Evolutionary conservation across 2,329 filamentous ascomycete genomes (phyloP).

Genomic region (Aspergillus sp.): DNA sequence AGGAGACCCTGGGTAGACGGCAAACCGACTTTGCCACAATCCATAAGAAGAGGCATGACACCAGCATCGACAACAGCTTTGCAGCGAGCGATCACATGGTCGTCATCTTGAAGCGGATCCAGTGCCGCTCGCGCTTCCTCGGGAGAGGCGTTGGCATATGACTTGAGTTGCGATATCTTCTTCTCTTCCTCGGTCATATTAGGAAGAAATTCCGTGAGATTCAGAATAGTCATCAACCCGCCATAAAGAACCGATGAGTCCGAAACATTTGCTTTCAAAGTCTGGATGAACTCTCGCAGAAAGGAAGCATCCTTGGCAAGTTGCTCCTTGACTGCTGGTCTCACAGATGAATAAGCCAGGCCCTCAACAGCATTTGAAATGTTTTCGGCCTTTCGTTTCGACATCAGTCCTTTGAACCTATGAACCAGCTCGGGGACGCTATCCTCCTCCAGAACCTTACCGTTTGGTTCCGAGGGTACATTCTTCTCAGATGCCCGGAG

Average conservation of each 20-base stretch:
- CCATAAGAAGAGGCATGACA: constrained; percentile 70
- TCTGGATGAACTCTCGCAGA: constrained; percentile 61
- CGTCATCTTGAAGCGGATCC: constrained; percentile 69
- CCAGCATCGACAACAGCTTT: constrained; percentile 73
- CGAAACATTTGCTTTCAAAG: constrained; percentile 45
- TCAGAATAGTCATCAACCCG: constrained; percentile 76
- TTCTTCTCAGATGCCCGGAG: constrained; percentile 33
- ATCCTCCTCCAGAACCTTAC: constrained; percentile 32
- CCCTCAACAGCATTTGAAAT: constrained; percentile 82
- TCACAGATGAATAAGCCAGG: constrained; percentile 84
- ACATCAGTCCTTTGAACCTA: constrained; percentile 49
- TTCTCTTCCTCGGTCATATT: constrained; percentile 82
- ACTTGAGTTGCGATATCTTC: constrained; percentile 85
- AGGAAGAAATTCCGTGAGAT: constrained; percentile 77
- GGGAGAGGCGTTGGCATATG: constrained; percentile 82
- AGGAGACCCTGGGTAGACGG: constrained; percentile 69
- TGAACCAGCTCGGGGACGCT: constrained; percentile 50
- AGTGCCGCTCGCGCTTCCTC: constrained; percentile 57
- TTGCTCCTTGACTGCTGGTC: constrained; percentile 77
- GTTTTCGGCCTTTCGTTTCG: constrained; percentile 40
- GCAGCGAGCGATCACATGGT: constrained; percentile 71
- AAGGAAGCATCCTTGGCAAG: constrained; percentile 66
- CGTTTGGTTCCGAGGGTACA: constrained; percentile 23
- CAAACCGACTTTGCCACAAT: constrained; percentile 63
- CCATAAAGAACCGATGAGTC: constrained; percentile 76